Percentiles rank a stretch among this genome's conserved stretches.
These are phyloP conservation scores for Marsdenia floribunda DNA, from an alignment of 257 asterid genomes.

Conservation along the genomic window DNA sequence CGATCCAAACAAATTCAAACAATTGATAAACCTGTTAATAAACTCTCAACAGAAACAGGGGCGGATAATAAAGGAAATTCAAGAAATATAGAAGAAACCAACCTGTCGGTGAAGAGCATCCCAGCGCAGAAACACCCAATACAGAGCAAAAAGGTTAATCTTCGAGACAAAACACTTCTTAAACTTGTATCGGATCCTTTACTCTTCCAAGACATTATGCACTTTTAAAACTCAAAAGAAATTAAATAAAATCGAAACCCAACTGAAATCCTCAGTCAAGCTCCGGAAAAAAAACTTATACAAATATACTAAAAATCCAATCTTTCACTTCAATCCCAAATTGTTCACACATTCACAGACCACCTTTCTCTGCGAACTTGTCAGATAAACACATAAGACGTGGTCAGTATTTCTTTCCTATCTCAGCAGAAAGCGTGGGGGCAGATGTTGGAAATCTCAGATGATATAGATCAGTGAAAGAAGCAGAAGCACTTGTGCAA, in stretches of 20 bases:
- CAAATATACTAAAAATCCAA: conserved; percentile 14
- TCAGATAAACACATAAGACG: not conserved
- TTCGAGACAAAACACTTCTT: conserved; percentile 50
- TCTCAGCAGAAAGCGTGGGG: conserved; percentile 4
- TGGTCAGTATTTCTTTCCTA: conserved; percentile 1
- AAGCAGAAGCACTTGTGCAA: not conserved
- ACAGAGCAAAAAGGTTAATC: conserved; percentile 60
- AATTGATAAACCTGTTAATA: not conserved
- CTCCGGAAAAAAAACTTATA: too few species aligned
- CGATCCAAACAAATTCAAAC: not conserved
- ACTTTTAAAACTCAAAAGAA: conserved; percentile 15
- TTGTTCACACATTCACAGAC: not conserved
- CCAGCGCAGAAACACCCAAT: conserved; percentile 84
- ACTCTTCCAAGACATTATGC: conserved; percentile 77
- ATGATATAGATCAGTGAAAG: not conserved
- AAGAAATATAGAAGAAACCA: conserved; percentile 17
- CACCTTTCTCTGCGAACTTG: not conserved
- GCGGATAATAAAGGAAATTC: not conserved
- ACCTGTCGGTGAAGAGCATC: conserved; percentile 98
- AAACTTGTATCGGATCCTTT: conserved; percentile 60
- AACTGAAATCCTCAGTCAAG: conserved; percentile 26
- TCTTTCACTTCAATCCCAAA: conserved; percentile 17
- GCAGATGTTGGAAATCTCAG: conserved; percentile 1
- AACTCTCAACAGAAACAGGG: not conserved
- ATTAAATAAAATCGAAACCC: conserved; percentile 28